These are phyloP conservation scores for Inga leiocalycina DNA, from an alignment of 306 rosid genomes.

Conservation along the genomic window DNA sequence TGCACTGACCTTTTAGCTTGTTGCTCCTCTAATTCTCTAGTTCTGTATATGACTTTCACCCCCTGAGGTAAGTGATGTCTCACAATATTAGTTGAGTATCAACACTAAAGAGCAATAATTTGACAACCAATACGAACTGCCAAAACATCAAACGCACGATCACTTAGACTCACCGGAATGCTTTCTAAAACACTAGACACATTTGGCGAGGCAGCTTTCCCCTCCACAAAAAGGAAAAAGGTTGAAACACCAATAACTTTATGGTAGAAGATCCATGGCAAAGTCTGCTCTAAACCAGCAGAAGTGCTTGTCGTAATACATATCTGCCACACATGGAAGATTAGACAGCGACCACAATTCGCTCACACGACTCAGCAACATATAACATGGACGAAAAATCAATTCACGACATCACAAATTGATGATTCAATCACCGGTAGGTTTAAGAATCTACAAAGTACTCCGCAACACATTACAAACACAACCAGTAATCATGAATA, in stretches of 20 bases:
- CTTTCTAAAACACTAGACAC: constrained; percentile 74
- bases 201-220: constrained; percentile 87
- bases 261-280: constrained; percentile 96
- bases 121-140: background rate
- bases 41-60: constrained; percentile 82
- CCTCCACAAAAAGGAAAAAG: constrained; percentile 91
- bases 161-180: constrained; percentile 76
- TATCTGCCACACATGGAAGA: constrained; percentile 48
- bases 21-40: constrained; percentile 86
- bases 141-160: background rate
- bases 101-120: background rate
- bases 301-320: constrained; percentile 82
- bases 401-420: background rate
- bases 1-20: constrained; percentile 75
- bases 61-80: constrained; percentile 55
- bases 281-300: constrained; percentile 81
- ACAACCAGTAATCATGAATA: background rate
- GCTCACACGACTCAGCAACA: background rate
- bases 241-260: constrained; percentile 90
- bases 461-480: background rate
- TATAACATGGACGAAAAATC: background rate
- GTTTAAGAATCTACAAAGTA: constrained; percentile 19
- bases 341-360: constrained; percentile 16
- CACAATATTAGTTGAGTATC: constrained; percentile 25
- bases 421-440: constrained; percentile 8